Evolutionary conservation across 345 rosid species (phyloP).

Genomic region (Kandelia obovata): DNA sequence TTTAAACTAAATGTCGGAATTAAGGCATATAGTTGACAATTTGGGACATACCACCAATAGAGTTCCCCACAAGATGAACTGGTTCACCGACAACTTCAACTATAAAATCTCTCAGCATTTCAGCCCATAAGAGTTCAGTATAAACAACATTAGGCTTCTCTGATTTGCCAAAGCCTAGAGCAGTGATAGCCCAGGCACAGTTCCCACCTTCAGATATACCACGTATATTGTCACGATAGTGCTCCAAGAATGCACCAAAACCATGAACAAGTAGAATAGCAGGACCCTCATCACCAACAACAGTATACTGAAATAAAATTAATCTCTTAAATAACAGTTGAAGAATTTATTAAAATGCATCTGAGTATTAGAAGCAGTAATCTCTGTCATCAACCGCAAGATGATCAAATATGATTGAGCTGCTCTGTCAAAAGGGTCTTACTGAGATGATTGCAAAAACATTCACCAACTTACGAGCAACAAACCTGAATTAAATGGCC

Average conservation of each 20-base stretch:
- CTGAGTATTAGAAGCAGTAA: slow-evolving; percentile 12
- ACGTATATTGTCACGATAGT: slow-evolving; percentile 66
- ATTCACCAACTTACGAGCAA: slow-evolving; percentile 7
- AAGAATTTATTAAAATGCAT: slow-evolving; percentile 3
- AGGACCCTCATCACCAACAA: slow-evolving; percentile 62
- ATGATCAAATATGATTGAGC: background rate
- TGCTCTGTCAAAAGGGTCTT: background rate
- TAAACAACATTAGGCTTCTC: slow-evolving; percentile 82
- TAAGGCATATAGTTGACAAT: background rate
- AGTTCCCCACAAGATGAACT: slow-evolving; percentile 77
- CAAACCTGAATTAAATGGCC: slow-evolving; percentile 79
- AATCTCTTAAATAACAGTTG: background rate
- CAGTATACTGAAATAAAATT: slow-evolving; percentile 51
- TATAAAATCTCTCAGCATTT: slow-evolving; percentile 75
- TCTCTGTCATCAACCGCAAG: slow-evolving; percentile 1
- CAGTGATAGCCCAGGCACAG: slow-evolving; percentile 70
- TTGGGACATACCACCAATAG: slow-evolving; percentile 67
- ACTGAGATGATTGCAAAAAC: slow-evolving; percentile 2
- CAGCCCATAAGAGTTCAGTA: slow-evolving; percentile 86
- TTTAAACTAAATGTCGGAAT: background rate
- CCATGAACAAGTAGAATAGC: slow-evolving; percentile 83
- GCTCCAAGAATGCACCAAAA: slow-evolving; percentile 92
- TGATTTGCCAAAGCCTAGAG: slow-evolving; percentile 86
- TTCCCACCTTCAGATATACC: slow-evolving; percentile 50
- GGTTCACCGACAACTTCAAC: slow-evolving; percentile 77